Conservation (phyloP, 306 rosid genomes). For the Cucurbita maxima region DNA sequence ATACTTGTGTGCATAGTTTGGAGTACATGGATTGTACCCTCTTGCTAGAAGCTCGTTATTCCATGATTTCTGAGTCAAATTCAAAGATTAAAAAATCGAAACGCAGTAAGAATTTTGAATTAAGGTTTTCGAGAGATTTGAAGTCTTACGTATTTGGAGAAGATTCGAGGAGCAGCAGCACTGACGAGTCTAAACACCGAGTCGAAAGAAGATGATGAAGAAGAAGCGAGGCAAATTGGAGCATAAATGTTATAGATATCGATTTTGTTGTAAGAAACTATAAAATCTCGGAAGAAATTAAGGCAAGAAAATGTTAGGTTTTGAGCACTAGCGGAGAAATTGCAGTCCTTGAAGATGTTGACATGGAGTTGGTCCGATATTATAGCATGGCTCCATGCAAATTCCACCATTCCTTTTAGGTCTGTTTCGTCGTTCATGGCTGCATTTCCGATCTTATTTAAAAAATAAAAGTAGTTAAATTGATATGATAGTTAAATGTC, state of each 20-base stretch:
- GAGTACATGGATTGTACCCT: constrained; percentile 53
- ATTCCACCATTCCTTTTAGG: constrained; percentile 31
- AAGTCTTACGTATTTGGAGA: constrained; percentile 32
- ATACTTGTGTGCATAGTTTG: constrained; percentile 19
- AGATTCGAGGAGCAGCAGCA: constrained; percentile 21
- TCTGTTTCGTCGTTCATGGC: constrained; percentile 33
- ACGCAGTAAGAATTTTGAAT: background rate
- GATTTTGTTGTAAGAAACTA: constrained; percentile 21
- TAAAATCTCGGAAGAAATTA: background rate
- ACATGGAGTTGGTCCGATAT: constrained; percentile 28
- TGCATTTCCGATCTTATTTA: constrained; percentile 40
- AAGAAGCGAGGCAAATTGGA: constrained; percentile 21
- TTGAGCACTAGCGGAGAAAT: background rate
- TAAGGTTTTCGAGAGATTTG: too few relatives aligned
- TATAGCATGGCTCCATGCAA: constrained; percentile 52
- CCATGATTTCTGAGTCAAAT: constrained; percentile 27
- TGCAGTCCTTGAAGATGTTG: constrained; percentile 19
- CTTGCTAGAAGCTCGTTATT: constrained; percentile 19
- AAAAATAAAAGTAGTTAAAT: too few relatives aligned
- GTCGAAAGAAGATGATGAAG: background rate
- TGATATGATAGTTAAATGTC: background rate
- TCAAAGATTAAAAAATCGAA: background rate
- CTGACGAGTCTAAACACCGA: constrained; percentile 6
- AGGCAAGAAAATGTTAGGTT: constrained; percentile 25
- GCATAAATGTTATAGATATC: constrained; percentile 43